Base-by-base conservation (phyloP, 768 basidiomycete genomes). In the Hypholoma fasciculare region DNA sequence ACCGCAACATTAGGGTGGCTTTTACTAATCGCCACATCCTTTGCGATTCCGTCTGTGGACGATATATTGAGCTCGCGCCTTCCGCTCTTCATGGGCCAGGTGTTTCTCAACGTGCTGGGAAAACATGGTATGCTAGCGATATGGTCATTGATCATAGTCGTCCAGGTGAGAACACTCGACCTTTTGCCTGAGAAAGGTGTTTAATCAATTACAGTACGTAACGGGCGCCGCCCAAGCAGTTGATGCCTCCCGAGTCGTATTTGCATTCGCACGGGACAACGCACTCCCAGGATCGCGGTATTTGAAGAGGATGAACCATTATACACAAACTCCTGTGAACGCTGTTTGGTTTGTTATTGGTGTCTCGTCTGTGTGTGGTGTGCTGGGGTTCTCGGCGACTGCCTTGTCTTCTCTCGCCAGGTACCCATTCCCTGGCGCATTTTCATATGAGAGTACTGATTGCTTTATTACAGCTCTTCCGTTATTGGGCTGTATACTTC, bases 281-380 rank as follows among this genome's bases (percentile, higher is more conserved):
- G 88, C 88, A 6, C 78, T 90, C 11, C 89, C 88, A 7, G 88
- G 88, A 5, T 89, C 89, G 37, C 78, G 78, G 23, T 86, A 78
- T 77, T 88, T 86, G 88, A 88, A 88, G 64, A 74, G 69, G 54
- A 79, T 90, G 54, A 86, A 86, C 59, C 66, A 56, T 5, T 66
- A 67, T 61, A 88, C 88, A 1, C 83, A 83, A 64, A 90, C 89
- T 6, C 88, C 88, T 0, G 87, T 89, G 12, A 84, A 89, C 59
- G 88, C 88, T 2, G 89, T 88, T 5, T 90, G 88, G 89, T 76
- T 90, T 46, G 88, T 89, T 23, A 86, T 89, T 73, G 68, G 70
- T 36, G 67, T 72, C 42, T 69, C 88, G 7, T 83, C 74, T 3
- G 61, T 90, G 27, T 85, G 83, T 43, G 88, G 88, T 9, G 70